phyloP scores from a whole-genome alignment of 768 basidiomycete species.

The Lactifluus volemus region DNA sequence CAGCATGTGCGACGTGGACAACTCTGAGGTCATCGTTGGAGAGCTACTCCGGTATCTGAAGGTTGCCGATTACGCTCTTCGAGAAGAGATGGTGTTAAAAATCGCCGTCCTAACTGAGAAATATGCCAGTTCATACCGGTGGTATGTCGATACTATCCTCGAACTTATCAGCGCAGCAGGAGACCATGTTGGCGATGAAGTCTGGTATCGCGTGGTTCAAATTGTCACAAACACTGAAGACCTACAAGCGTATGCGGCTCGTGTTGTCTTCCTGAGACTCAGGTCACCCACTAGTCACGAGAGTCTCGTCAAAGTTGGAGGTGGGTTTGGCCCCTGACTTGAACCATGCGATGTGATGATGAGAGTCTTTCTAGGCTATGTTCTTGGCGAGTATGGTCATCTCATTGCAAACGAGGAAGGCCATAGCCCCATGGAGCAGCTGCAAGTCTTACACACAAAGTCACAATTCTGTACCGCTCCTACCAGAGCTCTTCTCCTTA shows the following conservation, averaged over 20 bases:
- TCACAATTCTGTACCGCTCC: conserved; percentile 90
- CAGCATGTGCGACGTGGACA: conserved; percentile 98
- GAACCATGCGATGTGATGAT: not conserved
- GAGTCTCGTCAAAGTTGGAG: conserved; percentile 93
- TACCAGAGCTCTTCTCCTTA: conserved; percentile 85
- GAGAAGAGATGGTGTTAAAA: conserved; percentile 98
- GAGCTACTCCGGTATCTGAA: conserved; percentile 89
- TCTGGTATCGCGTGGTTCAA: conserved; percentile 98
- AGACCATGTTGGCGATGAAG: conserved; percentile 98
- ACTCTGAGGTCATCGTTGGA: conserved; percentile 92
- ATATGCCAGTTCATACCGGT: conserved; percentile 94
- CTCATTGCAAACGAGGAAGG: conserved; percentile 92
- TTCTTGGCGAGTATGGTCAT: conserved; percentile 97
- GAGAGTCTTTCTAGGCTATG: conserved; percentile 54
- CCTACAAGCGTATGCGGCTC: conserved; percentile 91
- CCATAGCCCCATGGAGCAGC: conserved; percentile 91
- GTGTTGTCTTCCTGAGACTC: conserved; percentile 84
- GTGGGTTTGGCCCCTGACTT: conserved; percentile 34
- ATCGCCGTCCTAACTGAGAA: conserved; percentile 99
- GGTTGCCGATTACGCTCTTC: conserved; percentile 92
- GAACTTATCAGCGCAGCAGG: conserved; percentile 94
- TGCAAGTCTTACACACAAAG: conserved; percentile 86
- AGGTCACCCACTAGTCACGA: conserved; percentile 81
- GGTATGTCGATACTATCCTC: conserved; percentile 98
- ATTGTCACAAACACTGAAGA: conserved; percentile 99